Evolutionary conservation across 139 green algal genomes (phyloP).

Genomic region (Astrephomene gubernaculifera): DNA sequence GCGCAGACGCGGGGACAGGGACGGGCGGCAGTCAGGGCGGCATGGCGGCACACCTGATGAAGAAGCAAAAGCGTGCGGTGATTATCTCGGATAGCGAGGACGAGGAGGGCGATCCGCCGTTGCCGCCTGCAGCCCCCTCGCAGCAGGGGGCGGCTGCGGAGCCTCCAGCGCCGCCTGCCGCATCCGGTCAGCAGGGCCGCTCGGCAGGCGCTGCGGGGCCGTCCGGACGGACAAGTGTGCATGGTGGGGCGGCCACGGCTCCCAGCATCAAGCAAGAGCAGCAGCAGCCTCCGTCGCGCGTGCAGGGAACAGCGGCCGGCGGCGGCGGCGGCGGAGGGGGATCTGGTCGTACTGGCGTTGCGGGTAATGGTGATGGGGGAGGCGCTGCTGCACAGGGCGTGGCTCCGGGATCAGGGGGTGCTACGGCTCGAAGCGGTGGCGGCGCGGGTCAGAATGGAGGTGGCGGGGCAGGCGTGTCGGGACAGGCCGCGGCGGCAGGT

Average conservation of each 20-base stretch:
- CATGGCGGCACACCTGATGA: not conserved
- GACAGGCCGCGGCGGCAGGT: no score
- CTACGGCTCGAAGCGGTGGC: no score
- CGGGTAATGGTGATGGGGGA: not conserved
- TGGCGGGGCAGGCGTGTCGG: no score
- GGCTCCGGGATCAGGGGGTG: no score
- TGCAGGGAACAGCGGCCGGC: no score
- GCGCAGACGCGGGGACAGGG: not conserved
- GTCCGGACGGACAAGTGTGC: not conserved
- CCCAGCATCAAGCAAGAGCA: no score
- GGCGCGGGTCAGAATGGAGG: no score
- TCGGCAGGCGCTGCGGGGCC: not conserved
- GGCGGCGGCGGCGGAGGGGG: no score
- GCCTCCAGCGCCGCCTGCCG: not conserved
- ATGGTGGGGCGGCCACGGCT: not conserved
- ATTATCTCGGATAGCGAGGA: conserved; percentile 41
- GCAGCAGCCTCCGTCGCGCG: no score
- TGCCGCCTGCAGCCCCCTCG: not conserved
- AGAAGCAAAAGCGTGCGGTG: conserved; percentile 12
- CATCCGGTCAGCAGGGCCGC: not conserved
- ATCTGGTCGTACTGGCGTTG: not conserved
- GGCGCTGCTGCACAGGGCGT: no score
- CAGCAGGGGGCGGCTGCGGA: not conserved
- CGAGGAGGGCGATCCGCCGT: not conserved
- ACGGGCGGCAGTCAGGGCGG: not conserved